Conservation (phyloP, 2,329 filamentous ascomycete species). For the Aspergillus alliaceus region DNA sequence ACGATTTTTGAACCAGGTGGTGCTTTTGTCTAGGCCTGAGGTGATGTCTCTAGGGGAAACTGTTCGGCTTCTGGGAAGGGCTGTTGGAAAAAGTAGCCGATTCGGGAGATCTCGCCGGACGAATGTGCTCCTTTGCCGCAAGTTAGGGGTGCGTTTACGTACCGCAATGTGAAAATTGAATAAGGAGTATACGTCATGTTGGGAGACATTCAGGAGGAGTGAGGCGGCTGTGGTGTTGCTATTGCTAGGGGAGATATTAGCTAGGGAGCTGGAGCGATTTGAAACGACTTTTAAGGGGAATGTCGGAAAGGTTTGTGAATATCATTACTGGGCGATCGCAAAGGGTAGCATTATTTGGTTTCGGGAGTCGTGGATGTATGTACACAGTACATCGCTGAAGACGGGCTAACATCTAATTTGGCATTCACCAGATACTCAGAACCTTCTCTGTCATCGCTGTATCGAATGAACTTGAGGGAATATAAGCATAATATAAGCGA, state of each 20-base stretch:
- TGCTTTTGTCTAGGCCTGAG: neutral
- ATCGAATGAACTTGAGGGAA: no score
- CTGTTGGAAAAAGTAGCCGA: neutral
- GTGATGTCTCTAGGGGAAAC: neutral
- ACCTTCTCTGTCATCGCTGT: no score
- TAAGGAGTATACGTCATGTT: neutral
- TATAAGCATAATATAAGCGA: no score
- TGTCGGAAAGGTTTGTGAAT: neutral
- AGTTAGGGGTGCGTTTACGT: neutral
- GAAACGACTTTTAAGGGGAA: neutral
- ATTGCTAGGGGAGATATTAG: neutral
- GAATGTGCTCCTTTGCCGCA: neutral
- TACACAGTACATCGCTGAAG: no score
- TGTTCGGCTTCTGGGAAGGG: neutral
- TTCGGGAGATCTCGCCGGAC: neutral
- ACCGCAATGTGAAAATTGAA: neutral
- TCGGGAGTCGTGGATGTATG: no score
- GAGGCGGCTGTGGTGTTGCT: neutral
- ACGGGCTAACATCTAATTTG: no score
- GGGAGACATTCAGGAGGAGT: neutral
- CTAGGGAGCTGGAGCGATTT: neutral
- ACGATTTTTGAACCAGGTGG: neutral
- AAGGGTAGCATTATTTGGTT: no score
- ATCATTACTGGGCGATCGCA: no score
- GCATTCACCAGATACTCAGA: no score